These are phyloP conservation scores for Camellia sinensis DNA, from an alignment of 148 eudicot species.

Conservation along the genomic window DNA sequence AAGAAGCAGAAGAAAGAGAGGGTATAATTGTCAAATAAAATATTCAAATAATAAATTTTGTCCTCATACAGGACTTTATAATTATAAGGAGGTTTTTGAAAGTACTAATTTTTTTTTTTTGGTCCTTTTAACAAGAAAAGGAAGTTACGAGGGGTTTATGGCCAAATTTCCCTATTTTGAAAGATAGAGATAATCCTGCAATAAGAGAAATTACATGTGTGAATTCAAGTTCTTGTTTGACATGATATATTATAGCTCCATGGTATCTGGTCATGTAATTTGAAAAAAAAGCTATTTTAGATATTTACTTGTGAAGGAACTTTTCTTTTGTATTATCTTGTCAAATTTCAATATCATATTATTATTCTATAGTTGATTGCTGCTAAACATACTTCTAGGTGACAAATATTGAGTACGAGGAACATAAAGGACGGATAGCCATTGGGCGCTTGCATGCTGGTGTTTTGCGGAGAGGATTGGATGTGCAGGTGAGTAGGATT, in stretches of 20 bases:
- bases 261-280: neutral
- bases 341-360: neutral
- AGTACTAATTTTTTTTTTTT: too few species aligned
- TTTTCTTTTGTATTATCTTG: neutral
- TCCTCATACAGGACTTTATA: too few species aligned
- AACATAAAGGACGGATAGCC: conserved; percentile 93
- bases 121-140: too few species aligned
- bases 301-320: neutral
- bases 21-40: too few species aligned
- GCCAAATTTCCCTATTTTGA: neutral
- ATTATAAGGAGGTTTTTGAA: too few species aligned
- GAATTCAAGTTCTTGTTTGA: neutral
- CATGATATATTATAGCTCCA: neutral
- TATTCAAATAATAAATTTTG: too few species aligned
- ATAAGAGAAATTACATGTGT: neutral
- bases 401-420: conserved; percentile 88
- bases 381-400: conserved; percentile 40
- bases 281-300: neutral
- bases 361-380: neutral
- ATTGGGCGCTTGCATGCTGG: conserved; percentile 99
- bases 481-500: conserved; percentile 57
- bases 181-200: neutral
- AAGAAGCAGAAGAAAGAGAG: too few species aligned
- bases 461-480: conserved; percentile 72
- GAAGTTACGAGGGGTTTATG: too few species aligned